These are phyloP conservation scores for Tolypocladium guangdongense DNA, from an alignment of 2,329 filamentous ascomycete genomes.

Conservation along the genomic window DNA sequence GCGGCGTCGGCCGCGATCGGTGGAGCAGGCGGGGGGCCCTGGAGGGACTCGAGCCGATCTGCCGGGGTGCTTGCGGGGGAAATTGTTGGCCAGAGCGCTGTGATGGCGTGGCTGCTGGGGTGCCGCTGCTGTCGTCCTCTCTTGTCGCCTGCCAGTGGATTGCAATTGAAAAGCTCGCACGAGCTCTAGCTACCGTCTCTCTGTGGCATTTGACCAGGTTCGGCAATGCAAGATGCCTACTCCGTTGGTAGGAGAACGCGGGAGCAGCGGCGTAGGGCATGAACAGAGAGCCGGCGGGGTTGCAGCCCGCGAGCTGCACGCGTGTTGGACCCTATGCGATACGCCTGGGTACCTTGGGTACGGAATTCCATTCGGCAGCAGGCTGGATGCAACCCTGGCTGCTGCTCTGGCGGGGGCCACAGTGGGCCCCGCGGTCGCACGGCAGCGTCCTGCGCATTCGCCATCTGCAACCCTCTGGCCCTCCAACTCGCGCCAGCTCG, in stretches of 20 bases:
- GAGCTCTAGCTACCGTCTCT: too few species aligned
- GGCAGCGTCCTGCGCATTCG: neutral
- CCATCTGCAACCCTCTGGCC: neutral
- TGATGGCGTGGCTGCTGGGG: too few species aligned
- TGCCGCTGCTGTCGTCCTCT: neutral
- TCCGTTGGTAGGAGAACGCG: neutral
- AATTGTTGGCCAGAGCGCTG: neutral
- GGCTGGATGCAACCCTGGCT: neutral
- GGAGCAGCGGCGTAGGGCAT: neutral
- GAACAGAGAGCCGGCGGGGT: neutral
- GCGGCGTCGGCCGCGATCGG: slow-evolving; percentile 2
- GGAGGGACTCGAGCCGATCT: neutral
- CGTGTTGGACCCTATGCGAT: too few species aligned
- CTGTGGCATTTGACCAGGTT: too few species aligned
- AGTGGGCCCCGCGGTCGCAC: neutral
- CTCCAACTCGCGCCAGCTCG: neutral
- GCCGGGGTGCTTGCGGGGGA: neutral
- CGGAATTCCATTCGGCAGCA: neutral
- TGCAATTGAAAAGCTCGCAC: neutral
- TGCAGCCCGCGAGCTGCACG: neutral
- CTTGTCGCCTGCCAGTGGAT: neutral
- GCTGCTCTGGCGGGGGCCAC: neutral
- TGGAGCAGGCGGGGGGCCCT: neutral
- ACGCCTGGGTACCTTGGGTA: too few species aligned
- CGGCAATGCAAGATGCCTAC: too few species aligned